Evolutionary conservation across 164 flowering plant genomes (phyloP).

Genomic region (Brasenia schreberi): DNA sequence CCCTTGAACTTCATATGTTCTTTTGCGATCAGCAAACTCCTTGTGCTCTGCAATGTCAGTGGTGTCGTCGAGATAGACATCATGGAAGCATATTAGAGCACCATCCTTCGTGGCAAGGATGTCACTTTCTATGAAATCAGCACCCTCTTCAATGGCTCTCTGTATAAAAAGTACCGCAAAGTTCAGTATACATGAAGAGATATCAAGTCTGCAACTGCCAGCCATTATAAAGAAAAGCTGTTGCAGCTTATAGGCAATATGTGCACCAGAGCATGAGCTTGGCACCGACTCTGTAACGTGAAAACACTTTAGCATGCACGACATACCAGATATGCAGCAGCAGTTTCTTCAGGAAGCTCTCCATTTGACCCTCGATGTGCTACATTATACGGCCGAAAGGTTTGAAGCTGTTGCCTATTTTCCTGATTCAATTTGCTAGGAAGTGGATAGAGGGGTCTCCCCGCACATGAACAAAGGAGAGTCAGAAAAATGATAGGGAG

Average conservation of each 20-base stretch:
- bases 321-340: conserved; percentile 22
- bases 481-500: conserved; percentile 9
- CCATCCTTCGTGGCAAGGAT: conserved; percentile 33
- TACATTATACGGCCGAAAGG: conserved; percentile 21
- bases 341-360: conserved; percentile 33
- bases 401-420: conserved; percentile 17
- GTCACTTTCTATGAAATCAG: conserved; percentile 95
- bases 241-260: too few relatives aligned
- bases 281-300: too few relatives aligned
- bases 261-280: too few relatives aligned
- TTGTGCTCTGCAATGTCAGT: conserved; percentile 64
- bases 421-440: conserved; percentile 12
- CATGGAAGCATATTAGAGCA: conserved; percentile 84
- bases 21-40: conserved; percentile 68
- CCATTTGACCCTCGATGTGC: conserved; percentile 35
- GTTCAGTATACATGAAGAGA: background rate
- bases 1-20: conserved; percentile 86
- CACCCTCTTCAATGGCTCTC: conserved; percentile 97
- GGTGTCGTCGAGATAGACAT: conserved; percentile 70
- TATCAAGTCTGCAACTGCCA: background rate
- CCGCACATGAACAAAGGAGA: conserved; percentile 9
- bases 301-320: background rate
- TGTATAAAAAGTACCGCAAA: conserved; percentile 17
- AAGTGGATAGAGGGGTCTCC: conserved; percentile 23
- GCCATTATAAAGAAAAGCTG: too few relatives aligned